Conservation (phyloP, 2,329 filamentous ascomycete genomes). For the Sodiomyces alkalinus region DNA sequence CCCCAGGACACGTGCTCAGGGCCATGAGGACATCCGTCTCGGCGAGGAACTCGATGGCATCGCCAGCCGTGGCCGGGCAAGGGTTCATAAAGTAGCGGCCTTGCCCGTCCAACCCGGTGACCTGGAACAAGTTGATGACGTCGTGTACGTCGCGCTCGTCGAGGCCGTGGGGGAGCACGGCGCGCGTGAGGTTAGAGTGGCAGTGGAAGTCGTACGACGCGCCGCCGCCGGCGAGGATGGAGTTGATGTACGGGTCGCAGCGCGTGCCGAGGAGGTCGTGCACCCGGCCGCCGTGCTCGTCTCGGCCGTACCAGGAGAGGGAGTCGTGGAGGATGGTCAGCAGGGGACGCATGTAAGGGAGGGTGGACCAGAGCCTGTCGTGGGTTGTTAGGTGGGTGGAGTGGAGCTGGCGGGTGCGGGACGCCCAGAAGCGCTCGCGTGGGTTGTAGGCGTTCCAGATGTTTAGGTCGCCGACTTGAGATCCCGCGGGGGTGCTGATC, state of each 20-base stretch:
- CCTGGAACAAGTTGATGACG: constrained; percentile 76
- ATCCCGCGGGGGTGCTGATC: constrained; percentile 60
- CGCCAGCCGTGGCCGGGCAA: constrained; percentile 36
- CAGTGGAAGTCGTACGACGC: constrained; percentile 68
- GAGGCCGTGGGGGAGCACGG: constrained; percentile 53
- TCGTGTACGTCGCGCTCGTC: constrained; percentile 67
- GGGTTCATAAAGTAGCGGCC: constrained; percentile 66
- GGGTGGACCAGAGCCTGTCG: constrained; percentile 62
- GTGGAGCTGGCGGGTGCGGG: constrained; percentile 64
- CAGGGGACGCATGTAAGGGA: constrained; percentile 64
- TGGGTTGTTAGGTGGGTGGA: constrained; percentile 56
- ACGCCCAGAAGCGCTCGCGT: constrained; percentile 70
- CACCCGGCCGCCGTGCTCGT: constrained; percentile 49
- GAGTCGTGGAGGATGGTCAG: constrained; percentile 56
- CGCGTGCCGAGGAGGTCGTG: constrained; percentile 73
- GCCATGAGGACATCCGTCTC: constrained; percentile 59
- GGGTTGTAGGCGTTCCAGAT: constrained; percentile 67
- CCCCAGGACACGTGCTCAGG: constrained; percentile 59
- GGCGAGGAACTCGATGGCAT: constrained; percentile 63
- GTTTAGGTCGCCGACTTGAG: constrained; percentile 71
- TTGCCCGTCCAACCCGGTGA: constrained; percentile 57
- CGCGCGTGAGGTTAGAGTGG: constrained; percentile 65
- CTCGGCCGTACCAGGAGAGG: constrained; percentile 43
- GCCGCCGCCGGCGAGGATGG: constrained; percentile 44
- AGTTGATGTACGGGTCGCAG: constrained; percentile 74